Evolutionary conservation across 2,329 filamentous ascomycete species (phyloP).

Genomic region (Fusarium protoensiforme): DNA sequence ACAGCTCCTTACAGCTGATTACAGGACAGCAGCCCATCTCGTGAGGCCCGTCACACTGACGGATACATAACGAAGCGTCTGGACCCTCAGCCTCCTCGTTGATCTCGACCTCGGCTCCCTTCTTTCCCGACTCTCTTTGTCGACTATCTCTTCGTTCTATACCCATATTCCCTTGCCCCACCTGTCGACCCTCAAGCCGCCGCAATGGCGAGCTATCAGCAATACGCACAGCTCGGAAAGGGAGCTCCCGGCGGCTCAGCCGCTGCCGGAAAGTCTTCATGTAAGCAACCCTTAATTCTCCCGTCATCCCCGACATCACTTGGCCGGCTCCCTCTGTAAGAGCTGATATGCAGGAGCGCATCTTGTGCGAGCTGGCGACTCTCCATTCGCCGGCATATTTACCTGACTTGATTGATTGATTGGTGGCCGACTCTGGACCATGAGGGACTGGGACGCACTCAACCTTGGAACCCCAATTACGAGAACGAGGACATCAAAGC

Average conservation of each 20-base stretch:
- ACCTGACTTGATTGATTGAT: conserved; percentile 25
- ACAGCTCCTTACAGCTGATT: conserved; percentile 26
- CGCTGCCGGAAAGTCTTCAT: conserved; percentile 32
- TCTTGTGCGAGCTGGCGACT: conserved; percentile 12
- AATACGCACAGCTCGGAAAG: conserved; percentile 42
- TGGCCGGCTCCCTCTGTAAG: conserved; percentile 18
- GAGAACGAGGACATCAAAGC: conserved; percentile 2
- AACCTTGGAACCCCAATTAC: conserved; percentile 2
- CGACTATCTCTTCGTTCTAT: conserved; percentile 11
- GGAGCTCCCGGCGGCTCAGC: conserved; percentile 36
- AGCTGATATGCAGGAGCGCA: conserved; percentile 41
- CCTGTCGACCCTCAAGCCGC: conserved; percentile 14
- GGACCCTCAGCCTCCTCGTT: conserved; percentile 1
- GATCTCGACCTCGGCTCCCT: background rate
- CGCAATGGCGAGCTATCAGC: conserved; percentile 44
- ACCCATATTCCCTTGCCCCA: conserved; percentile 1
- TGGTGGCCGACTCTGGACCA: conserved; percentile 21
- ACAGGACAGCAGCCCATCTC: background rate
- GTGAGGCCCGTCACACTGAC: conserved; percentile 12
- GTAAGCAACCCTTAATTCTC: conserved; percentile 31
- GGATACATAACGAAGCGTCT: conserved; percentile 33
- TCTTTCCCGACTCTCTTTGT: background rate
- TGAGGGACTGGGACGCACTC: background rate
- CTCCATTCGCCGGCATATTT: conserved; percentile 11
- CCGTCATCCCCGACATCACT: conserved; percentile 20